A percentile compares a stretch with the other conserved stretches of the same genome.
Evolutionary conservation across 495 filamentous ascomycete species (phyloP).

Genomic region (Penicillium maclennaniae): DNA sequence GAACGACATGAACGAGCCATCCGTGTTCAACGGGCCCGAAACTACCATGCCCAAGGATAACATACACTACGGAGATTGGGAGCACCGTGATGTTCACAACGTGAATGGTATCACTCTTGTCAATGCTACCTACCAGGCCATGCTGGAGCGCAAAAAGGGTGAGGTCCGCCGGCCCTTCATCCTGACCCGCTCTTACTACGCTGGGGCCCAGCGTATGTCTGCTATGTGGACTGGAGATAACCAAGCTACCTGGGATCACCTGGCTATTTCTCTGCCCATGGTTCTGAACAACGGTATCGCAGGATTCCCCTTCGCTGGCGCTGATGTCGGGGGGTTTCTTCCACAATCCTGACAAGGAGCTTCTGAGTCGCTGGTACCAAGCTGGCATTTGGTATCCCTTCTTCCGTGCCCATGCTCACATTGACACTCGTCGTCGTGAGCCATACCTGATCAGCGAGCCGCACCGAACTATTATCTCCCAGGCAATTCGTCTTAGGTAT

Average conservation of each 20-base stretch:
- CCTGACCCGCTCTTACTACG: slow-evolving; percentile 85
- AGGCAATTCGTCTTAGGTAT: slow-evolving; percentile 85
- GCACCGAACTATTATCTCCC: slow-evolving; percentile 78
- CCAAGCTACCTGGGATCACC: slow-evolving; percentile 87
- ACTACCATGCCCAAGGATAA: slow-evolving; percentile 97
- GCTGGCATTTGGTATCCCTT: slow-evolving; percentile 97
- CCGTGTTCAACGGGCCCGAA: slow-evolving; percentile 96
- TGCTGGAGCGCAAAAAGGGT: slow-evolving; percentile 75
- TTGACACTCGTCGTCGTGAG: slow-evolving; percentile 89
- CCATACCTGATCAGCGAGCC: slow-evolving; percentile 86
- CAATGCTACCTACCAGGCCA: slow-evolving; percentile 83
- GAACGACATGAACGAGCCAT: slow-evolving; percentile 99
- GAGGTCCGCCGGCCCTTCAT: slow-evolving; percentile 82
- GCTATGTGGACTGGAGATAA: slow-evolving; percentile 99
- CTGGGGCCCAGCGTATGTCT: slow-evolving; percentile 81
- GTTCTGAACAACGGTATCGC: slow-evolving; percentile 85
- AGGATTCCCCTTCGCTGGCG: slow-evolving; percentile 90
- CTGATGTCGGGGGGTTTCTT: slow-evolving; percentile 97
- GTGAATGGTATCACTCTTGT: slow-evolving; percentile 89
- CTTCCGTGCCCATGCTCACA: slow-evolving; percentile 97
- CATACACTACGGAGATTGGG: slow-evolving; percentile 85
- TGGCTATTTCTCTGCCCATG: slow-evolving; percentile 85
- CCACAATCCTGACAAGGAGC: slow-evolving; percentile 87
- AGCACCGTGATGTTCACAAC: slow-evolving; percentile 95
- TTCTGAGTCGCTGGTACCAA: slow-evolving; percentile 94